Conservation (phyloP, 1,139 yeast species). For the Yamadazyma pseudoaaseri region DNA sequence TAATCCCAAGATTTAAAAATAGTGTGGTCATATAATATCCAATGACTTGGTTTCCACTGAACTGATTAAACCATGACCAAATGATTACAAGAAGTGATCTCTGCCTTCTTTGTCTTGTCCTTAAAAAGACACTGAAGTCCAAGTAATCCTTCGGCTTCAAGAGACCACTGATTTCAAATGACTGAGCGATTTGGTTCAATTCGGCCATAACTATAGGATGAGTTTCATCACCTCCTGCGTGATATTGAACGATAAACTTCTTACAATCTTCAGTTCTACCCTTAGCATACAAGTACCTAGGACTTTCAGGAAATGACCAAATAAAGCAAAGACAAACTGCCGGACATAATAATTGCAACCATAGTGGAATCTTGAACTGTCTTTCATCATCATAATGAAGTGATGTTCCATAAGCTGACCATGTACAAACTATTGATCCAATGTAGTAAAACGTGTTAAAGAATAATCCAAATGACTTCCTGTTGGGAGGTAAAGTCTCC, state of each 20-base stretch:
- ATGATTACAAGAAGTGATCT: conserved; percentile 7
- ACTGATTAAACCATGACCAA: conserved; percentile 11
- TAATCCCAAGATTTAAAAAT: conserved; percentile 18
- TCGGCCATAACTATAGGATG: conserved; percentile 20
- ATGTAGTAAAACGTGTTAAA: conserved; percentile 22
- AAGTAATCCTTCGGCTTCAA: conserved; percentile 8
- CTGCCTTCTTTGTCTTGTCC: conserved; percentile 6
- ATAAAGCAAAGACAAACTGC: conserved; percentile 15
- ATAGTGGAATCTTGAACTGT: conserved; percentile 17
- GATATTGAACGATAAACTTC: conserved; percentile 19
- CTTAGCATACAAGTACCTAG: conserved; percentile 47
- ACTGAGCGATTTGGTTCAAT: conserved; percentile 17
- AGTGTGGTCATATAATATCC: conserved; percentile 20
- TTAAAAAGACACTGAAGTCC: conserved; percentile 8
- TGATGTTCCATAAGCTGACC: conserved; percentile 21
- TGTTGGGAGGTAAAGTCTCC: conserved; percentile 20
- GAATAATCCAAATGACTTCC: conserved; percentile 16
- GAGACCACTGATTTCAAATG: conserved; percentile 9
- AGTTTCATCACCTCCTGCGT: conserved; percentile 17
- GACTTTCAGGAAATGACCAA: conserved; percentile 56
- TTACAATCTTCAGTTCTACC: conserved; percentile 38
- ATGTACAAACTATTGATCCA: conserved; percentile 21
- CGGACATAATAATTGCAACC: conserved; percentile 17
- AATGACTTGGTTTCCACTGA: conserved; percentile 19
- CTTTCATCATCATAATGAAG: conserved; percentile 12